Base-by-base conservation (phyloP, 2,329 filamentous ascomycete genomes). In the Cordyceps tenuipes region DNA sequence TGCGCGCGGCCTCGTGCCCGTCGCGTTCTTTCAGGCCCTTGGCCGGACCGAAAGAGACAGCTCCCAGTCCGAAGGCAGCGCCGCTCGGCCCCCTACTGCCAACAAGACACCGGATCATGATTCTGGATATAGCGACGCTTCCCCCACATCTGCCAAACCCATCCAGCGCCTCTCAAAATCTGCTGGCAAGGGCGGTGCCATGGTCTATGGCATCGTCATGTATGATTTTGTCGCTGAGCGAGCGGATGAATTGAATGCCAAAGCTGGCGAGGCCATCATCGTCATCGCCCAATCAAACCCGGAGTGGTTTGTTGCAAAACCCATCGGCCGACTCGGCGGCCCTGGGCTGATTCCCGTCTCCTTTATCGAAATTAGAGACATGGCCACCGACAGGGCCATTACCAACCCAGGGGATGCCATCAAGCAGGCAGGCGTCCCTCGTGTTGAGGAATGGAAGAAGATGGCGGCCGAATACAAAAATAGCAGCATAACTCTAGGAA, bases 401-500 rank as follows among this genome's bases (percentile, higher is more conserved):
- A 73, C 82, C 19, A 91, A 97, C 72, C 85, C 93, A 0, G 80
- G 89, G 29, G 92, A 92, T 34, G 93, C 94, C 1, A 90, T 99
- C 60, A 84, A 85, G 67, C 86, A 87, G 66, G 94, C 94, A 1
- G 92, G 93, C 21, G 92, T 99, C 8, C 94, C 94, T 13, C 88
- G 87, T 68, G 94, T 99, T 3, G 94, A 99, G 71, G 94, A 99
- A 69, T 99, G 94, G 94, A 99, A 99, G 79, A 96, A 95, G 76
- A 97, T 97, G 91, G 92, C 94, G 0, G 93, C 93, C 60, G 93
- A 97, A 64, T 99, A 99, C 76, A 99, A 99, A 79, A 97, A 97
- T 72, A 96, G 92, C 72, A 97, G 94, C 75, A 97, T 99, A 70
- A 93, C 92, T 0, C 78, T 99, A 47, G 94, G 94, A 66, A 96